Evolutionary conservation across 2,329 filamentous ascomycete genomes (phyloP), one percentile per base, ranked within the genome.

Genomic region (Oidium heveae): DNA sequence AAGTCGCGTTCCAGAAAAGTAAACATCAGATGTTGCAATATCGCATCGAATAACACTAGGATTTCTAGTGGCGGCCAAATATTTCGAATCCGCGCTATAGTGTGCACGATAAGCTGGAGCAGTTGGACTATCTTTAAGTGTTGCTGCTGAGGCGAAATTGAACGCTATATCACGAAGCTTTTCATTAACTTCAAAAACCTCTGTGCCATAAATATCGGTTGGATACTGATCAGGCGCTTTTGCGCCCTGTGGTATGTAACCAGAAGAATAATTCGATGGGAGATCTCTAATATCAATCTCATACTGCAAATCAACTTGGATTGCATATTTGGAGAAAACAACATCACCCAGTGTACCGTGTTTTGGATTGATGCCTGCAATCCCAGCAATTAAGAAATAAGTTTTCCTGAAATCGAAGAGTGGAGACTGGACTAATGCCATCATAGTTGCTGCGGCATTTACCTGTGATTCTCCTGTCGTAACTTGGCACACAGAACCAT

Each of bases 221-320:
- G 80, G 80, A 58, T 80, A 80, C 49, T 77, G 64, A 47, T 71
- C 65, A 0, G 81, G 78, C 6, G 63, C 59, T 24, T 70, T 64
- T 22, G 72, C 70, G 16, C 80, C 82, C 61, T 77, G 79, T 1
- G 80, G 74, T 33, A 86, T 71, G 64, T 86, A 86, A 5, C 82
- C 81, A 0, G 80, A 82, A 0, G 72, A 68, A 66, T 74, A 85
- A 64, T 79, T 79, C 1, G 63, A 62, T 0, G 81, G 79, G 36
- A 84, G 74, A 57, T 85, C 81, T 36, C 82, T 74, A 1, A 75
- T 68, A 60, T 86, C 82, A 57, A 87, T 76, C 65, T 87, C 83
- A 59, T 86, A 84, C 65, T 87, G 82, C 54, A 86, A 69, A 0
- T 79, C 82, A 2, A 86, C 81, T 63, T 87, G 84, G 5, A 87